Base-by-base conservation (phyloP, 2,329 filamentous ascomycete genomes). In the Paraconiothyrium brasiliense region DNA sequence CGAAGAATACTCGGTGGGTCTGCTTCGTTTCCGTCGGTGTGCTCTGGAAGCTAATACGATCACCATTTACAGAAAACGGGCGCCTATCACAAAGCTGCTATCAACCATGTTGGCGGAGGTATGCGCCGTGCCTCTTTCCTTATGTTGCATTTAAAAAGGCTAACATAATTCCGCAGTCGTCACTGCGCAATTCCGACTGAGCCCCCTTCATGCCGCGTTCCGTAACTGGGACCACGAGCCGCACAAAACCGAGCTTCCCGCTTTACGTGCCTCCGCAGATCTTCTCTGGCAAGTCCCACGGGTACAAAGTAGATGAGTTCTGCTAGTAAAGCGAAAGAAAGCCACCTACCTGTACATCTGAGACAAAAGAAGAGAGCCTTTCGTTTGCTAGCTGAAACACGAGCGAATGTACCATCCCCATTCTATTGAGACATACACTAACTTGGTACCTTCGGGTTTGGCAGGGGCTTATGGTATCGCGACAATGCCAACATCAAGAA, bases 221-320 rank as follows among this genome's bases (percentile, higher is more conserved):
- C 1, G 44, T 0, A 24, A 58, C 24, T 59, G 56, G 55, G 41
- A 48, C 44, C 43, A 48, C 11, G 41, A 57, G 4, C 39, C 54
- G 16, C 49, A 52, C 14, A 10, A 13, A 1, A 35, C 64, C 1
- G 62, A 67, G 13, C 62, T 71, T 0, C 70, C 69, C 1, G 24
- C 43, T 1, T 59, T 72, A 0, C 62, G 65, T 10, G 47, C 60
- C 6, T 52, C 66, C 35, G 67, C 69, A 2, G 67, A 70, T 22
- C 51, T 72, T 11, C 49, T 69, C 5, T 72, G 67, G 27, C 6
- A 30, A 30, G 27, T 30, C 27, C 6, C 27, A 30, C 6, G 27
- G 27, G 27, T 30, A 30, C 27, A 30, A 30, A 30, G 27, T 30
- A 30, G 27, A 30, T 30, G 27, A 4, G 1, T 30, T 30, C 27